Evolutionary conservation across 345 rosid genomes (phyloP).

Genomic region (Conringia planisiliqua): DNA sequence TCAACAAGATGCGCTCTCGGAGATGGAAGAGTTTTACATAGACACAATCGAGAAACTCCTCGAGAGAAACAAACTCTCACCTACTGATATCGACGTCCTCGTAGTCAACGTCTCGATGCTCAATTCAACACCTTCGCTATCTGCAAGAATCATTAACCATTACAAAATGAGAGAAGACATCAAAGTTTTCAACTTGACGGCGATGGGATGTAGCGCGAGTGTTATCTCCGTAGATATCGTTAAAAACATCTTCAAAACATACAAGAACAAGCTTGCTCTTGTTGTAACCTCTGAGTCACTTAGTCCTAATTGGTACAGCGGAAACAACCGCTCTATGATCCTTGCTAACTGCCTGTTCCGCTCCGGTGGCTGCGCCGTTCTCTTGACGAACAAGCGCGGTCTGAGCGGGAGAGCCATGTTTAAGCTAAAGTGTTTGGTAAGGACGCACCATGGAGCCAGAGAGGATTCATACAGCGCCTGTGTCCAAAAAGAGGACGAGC

Average conservation of each 20-base stretch:
- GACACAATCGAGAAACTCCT: slow-evolving; percentile 51
- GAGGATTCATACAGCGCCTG: slow-evolving; percentile 64
- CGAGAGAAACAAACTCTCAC: slow-evolving; percentile 43
- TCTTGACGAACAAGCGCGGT: slow-evolving; percentile 50
- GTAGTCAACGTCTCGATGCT: slow-evolving; percentile 61
- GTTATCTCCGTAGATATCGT: slow-evolving; percentile 53
- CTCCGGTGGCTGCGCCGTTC: slow-evolving; percentile 65
- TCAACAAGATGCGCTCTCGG: slow-evolving; percentile 37
- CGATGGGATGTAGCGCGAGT: slow-evolving; percentile 74
- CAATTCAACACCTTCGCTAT: slow-evolving; percentile 52
- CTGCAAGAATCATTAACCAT: slow-evolving; percentile 57
- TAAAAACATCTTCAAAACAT: slow-evolving; percentile 48
- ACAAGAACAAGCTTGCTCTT: slow-evolving; percentile 46
- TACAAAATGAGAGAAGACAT: slow-evolving; percentile 66
- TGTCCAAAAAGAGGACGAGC: slow-evolving; percentile 56
- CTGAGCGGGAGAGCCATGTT: slow-evolving; percentile 43
- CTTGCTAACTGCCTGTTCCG: slow-evolving; percentile 72
- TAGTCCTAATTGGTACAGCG: slow-evolving; percentile 65
- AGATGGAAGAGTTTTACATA: slow-evolving; percentile 54
- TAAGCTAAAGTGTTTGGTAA: slow-evolving; percentile 47
- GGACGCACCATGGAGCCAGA: slow-evolving; percentile 54
- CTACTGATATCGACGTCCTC: slow-evolving; percentile 54
- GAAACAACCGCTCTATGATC: slow-evolving; percentile 71
- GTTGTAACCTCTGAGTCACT: slow-evolving; percentile 71
- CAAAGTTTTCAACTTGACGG: slow-evolving; percentile 63